Base-by-base conservation (phyloP, 1,284 basidiomycete species). In the Fomitopsis betulina region DNA sequence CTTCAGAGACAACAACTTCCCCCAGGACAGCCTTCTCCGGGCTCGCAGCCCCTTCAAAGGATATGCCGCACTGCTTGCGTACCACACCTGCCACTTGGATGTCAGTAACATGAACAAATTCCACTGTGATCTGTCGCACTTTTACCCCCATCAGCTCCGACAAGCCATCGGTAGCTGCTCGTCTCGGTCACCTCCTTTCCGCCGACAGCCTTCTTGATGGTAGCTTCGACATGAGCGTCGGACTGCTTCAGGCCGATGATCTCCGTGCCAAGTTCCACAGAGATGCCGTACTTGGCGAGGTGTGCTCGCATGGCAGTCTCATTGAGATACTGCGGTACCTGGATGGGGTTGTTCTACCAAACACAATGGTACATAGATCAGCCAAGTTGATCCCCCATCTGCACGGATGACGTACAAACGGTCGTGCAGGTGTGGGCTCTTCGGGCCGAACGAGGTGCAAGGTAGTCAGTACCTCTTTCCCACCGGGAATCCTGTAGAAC, bases 71-170 rank as follows among this genome's bases (percentile, higher is more conserved):
- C 27, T 65, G 56, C 58, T 73, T 73, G 27, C 73, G 60, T n/a
- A 65, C 62, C 21, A 64, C 57, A 37, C 73, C 72, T 72, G 17
- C n/a, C n/a, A n/a, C 17, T 3, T 51, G 13, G 0, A 25, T 35
- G 32, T 57, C 45, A n/a, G 35, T n/a, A 15, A 12, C 19, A 40
- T 49, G 38, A 15, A 47, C 37, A 15, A 13, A 35, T 10, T 25
- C 2, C 43, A 51, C 30, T 17, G 15, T 43, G 19, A 25, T 35
- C n/a, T 30, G 1, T 8, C 32, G 13, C 19, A 75, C 73, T 69
- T 65, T 61, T 67, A 8, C 68, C 74, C 7, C 75, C 75, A 62
- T 76, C 73, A 2, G 72, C 66, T 3, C 75, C 75, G 17, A 76
- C 59, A 4, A 76, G 50, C 49, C 62, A 74, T 7, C 57, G 56